Conservation (phyloP, 2,329 filamentous ascomycete species). For the Claviceps pusilla region DNA sequence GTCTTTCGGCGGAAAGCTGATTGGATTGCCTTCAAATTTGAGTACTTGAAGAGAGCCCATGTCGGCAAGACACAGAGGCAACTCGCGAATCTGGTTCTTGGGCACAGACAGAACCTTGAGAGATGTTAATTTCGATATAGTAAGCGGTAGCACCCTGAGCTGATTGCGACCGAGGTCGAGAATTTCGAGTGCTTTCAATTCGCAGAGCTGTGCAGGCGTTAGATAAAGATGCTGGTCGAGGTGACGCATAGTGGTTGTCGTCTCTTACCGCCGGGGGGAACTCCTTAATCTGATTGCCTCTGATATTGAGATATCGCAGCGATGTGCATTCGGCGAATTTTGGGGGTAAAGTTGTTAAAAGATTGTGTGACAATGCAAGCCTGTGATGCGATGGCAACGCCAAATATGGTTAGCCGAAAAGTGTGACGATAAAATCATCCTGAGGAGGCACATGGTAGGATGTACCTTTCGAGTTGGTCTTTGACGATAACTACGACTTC, state of each 20-base stretch:
- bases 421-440: neutral
- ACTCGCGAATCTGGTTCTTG: slow-evolving; percentile 70
- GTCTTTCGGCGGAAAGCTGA: slow-evolving; percentile 63
- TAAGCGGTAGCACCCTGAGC: slow-evolving; percentile 59
- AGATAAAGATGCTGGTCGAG: slow-evolving; percentile 10
- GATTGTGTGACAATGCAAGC: slow-evolving; percentile 69
- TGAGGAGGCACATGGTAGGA: neutral
- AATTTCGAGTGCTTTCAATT: slow-evolving; percentile 76
- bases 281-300: slow-evolving; percentile 57
- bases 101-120: slow-evolving; percentile 80
- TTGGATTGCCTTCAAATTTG: slow-evolving; percentile 77
- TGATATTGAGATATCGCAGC: slow-evolving; percentile 64
- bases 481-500: slow-evolving; percentile 64
- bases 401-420: neutral
- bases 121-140: slow-evolving; percentile 66
- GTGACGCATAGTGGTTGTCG: neutral
- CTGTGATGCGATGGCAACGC: slow-evolving; percentile 23
- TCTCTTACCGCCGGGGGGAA: slow-evolving; percentile 39
- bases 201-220: slow-evolving; percentile 50
- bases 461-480: slow-evolving; percentile 56
- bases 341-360: slow-evolving; percentile 50
- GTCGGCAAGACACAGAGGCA: slow-evolving; percentile 72
- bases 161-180: slow-evolving; percentile 84
- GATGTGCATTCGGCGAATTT: slow-evolving; percentile 64
- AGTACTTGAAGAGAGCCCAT: slow-evolving; percentile 81